Evolutionary conservation across 139 green algal genomes (phyloP).

Genomic region (Pedinophyceae sp.): DNA sequence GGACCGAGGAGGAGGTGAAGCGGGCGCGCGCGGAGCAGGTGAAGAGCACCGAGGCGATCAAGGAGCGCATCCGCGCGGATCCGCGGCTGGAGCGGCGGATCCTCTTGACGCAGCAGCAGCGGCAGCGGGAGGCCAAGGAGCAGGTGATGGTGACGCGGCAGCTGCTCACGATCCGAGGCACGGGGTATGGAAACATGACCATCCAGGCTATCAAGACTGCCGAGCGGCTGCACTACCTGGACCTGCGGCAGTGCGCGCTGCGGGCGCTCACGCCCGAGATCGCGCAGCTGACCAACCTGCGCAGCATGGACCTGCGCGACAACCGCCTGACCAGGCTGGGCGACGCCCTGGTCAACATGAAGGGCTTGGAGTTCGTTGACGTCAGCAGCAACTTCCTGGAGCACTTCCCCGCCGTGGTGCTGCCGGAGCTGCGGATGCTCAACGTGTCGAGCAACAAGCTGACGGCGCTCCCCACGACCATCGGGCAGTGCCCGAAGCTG

Average conservation of each 20-base stretch:
- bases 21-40: background rate
- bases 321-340: constrained; percentile 1
- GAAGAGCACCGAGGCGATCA: background rate
- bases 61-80: background rate
- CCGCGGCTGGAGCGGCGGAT: background rate
- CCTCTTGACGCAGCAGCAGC: background rate
- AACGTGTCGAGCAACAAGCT: constrained; percentile 1
- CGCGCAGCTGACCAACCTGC: background rate
- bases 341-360: background rate
- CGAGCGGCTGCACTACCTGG: background rate
- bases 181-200: background rate
- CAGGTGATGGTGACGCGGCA: background rate
- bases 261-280: constrained; percentile 3
- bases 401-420: background rate
- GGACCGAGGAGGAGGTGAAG: background rate
- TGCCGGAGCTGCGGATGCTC: background rate
- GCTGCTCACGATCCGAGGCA: background rate
- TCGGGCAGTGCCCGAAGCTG: background rate
- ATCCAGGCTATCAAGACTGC: background rate
- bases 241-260: background rate
- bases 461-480: background rate
- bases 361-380: background rate
- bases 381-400: background rate
- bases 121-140: background rate
- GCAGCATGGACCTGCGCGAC: background rate